phyloP scores from a whole-genome alignment of 2,329 filamentous ascomycete species.

The Sporothrix curviconia region DNA sequence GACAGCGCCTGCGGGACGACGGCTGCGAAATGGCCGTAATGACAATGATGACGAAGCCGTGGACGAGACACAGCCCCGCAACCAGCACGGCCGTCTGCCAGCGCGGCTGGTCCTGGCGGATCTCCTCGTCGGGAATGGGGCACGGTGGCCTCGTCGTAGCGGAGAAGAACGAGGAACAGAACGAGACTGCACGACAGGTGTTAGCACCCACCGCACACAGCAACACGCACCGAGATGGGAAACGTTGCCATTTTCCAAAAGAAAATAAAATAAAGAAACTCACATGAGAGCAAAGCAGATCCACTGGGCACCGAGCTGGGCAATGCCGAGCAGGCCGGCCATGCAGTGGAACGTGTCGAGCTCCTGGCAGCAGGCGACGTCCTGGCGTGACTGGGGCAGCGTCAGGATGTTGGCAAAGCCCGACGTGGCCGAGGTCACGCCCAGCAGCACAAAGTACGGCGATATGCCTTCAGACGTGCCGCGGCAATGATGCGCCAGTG shows the following conservation, averaged over 20 bases:
- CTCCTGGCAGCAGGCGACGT: constrained; percentile 79
- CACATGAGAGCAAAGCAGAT: constrained; percentile 88
- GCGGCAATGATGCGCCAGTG: constrained; percentile 84
- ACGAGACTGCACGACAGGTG: constrained; percentile 43
- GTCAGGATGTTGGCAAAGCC: constrained; percentile 90
- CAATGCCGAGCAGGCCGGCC: constrained; percentile 78
- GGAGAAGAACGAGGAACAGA: constrained; percentile 93
- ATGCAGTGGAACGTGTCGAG: constrained; percentile 77
- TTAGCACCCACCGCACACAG: constrained; percentile 39
- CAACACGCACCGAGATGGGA: neutral
- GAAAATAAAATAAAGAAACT: no score
- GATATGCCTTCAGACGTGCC: constrained; percentile 90
- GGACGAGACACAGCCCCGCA: constrained; percentile 63
- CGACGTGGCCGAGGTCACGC: constrained; percentile 79
- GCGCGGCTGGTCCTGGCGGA: constrained; percentile 48
- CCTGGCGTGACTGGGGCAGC: constrained; percentile 72
- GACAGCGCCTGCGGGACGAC: constrained; percentile 58
- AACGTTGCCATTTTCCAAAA: no score
- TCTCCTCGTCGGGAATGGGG: constrained; percentile 42
- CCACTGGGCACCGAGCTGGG: constrained; percentile 89
- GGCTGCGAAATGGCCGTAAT: constrained; percentile 62
- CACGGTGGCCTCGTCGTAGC: constrained; percentile 51
- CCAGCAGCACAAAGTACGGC: constrained; percentile 91
- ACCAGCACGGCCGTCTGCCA: constrained; percentile 77
- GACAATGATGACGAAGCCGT: constrained; percentile 65